Evolutionary conservation across 805 yeast species (phyloP).

Genomic region (Soucietia sequanensis): DNA sequence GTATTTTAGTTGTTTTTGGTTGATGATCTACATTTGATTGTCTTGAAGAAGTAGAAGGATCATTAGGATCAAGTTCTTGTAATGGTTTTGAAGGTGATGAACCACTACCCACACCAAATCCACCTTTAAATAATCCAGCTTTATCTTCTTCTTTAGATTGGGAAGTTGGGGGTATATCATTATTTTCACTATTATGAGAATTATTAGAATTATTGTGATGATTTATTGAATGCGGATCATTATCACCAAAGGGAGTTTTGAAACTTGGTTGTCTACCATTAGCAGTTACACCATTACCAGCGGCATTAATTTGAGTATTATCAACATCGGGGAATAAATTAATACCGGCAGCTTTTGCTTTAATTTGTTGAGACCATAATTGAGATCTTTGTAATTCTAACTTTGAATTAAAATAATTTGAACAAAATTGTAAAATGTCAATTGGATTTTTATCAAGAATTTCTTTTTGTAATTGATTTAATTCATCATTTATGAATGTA

Average conservation of each 20-base stretch:
- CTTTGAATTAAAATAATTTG: conserved; percentile 64
- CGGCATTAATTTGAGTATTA: conserved; percentile 29
- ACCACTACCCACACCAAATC: conserved; percentile 17
- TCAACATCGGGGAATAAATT: conserved; percentile 43
- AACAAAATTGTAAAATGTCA: conserved; percentile 73
- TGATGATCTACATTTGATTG: conserved; percentile 8
- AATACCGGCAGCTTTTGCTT: conserved; percentile 51
- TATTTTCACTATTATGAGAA: conserved; percentile 8
- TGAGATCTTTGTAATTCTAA: conserved; percentile 58
- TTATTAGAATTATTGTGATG: conserved; percentile 24
- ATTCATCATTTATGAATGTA: conserved; percentile 42
- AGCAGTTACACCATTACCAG: conserved; percentile 22
- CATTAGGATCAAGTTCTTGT: conserved; percentile 28
- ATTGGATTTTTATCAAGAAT: conserved; percentile 51
- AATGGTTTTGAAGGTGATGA: conserved; percentile 7
- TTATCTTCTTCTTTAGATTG: background rate
- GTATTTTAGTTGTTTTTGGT: conserved; percentile 37
- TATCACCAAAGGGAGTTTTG: conserved; percentile 61
- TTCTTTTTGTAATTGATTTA: conserved; percentile 62
- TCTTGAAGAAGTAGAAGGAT: conserved; percentile 11
- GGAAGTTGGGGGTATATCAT: conserved; percentile 4
- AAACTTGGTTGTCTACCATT: conserved; percentile 45
- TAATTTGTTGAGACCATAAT: conserved; percentile 49
- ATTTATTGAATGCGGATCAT: conserved; percentile 58
- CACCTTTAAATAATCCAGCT: conserved; percentile 25